Conservation (phyloP, 768 basidiomycete species). For the Macrolepiota fuliginosa region DNA sequence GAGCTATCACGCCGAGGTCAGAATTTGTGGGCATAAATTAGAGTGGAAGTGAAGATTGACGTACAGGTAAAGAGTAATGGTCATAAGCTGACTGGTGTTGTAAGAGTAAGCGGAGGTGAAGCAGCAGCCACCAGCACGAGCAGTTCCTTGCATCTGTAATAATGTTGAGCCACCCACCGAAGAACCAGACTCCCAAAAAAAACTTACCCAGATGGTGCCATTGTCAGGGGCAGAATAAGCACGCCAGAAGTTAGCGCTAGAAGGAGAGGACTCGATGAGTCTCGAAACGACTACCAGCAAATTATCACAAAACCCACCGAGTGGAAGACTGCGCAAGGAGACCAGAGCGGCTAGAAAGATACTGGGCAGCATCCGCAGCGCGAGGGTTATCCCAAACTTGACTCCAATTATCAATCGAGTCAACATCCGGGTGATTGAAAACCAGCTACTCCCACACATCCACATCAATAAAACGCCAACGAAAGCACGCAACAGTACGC, state of each 20-base stretch:
- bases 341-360: constrained; percentile 48
- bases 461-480: no score
- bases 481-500: constrained; percentile 14
- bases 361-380: constrained; percentile 54
- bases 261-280: not conserved
- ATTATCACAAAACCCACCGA: constrained; percentile 28
- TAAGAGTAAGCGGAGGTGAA: constrained; percentile 48
- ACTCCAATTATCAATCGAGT: constrained; percentile 68
- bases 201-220: constrained; percentile 46
- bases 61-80: constrained; percentile 60
- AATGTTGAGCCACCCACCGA: not conserved
- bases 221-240: constrained; percentile 45
- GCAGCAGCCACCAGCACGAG: constrained; percentile 56
- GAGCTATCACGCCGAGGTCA: constrained; percentile 32
- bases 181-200: not conserved
- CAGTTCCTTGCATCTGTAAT: constrained; percentile 57
- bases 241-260: constrained; percentile 62
- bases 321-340: constrained; percentile 58
- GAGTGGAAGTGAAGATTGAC: constrained; percentile 11
- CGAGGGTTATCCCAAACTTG: constrained; percentile 53
- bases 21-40: not conserved
- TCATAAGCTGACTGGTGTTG: constrained; percentile 55
- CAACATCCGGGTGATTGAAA: constrained; percentile 61
- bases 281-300: not conserved
- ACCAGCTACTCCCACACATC: constrained; percentile 37